Evolutionary conservation across 2,329 filamentous ascomycete species (phyloP).

Genomic region (Aspergillus niger): DNA sequence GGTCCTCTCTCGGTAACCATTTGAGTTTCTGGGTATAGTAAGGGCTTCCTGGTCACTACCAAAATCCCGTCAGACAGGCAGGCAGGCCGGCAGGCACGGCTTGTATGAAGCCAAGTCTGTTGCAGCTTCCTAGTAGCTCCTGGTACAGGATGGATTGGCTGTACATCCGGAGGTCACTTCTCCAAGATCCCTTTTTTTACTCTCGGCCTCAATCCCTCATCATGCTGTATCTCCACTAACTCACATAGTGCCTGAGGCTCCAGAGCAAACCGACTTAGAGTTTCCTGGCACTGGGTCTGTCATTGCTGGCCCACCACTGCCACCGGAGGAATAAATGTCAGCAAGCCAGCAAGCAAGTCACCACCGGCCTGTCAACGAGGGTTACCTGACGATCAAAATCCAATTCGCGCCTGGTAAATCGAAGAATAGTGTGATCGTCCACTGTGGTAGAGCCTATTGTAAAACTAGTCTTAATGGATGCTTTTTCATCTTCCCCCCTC

Average conservation of each 20-base stretch:
- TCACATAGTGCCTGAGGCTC: background rate
- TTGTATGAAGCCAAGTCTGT: background rate
- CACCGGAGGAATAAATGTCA: constrained; percentile 6
- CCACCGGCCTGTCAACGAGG: background rate
- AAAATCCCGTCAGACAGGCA: background rate
- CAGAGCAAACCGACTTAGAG: background rate
- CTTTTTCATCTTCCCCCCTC: too few species aligned
- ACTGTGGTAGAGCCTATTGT: background rate
- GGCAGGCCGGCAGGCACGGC: too few species aligned
- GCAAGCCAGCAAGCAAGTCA: background rate
- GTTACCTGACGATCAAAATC: constrained; percentile 2
- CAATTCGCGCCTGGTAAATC: background rate
- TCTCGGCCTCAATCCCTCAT: too few species aligned
- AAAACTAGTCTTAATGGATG: background rate
- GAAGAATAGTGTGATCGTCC: background rate
- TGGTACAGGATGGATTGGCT: background rate
- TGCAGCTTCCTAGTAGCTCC: background rate
- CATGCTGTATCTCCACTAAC: background rate
- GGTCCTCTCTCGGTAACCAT: constrained; percentile 5
- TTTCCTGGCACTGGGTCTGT: background rate
- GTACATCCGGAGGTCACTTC: background rate
- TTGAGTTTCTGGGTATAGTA: background rate
- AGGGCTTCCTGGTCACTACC: too few species aligned
- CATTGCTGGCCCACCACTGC: constrained; percentile 2
- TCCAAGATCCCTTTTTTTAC: background rate